Conservation (phyloP, 768 basidiomycete genomes). For the Trametes maxima region DNA sequence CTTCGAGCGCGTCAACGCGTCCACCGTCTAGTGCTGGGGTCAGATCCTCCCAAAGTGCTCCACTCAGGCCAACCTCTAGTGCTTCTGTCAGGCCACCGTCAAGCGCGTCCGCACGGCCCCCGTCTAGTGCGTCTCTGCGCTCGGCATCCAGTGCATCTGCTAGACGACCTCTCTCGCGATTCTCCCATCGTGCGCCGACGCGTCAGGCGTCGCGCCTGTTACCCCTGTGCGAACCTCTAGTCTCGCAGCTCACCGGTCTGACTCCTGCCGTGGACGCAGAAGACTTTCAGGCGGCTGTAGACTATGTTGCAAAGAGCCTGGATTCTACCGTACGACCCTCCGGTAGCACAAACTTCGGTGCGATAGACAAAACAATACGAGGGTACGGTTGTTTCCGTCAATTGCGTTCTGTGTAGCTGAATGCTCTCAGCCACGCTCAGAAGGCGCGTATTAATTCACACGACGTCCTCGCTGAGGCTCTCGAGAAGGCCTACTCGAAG, state of each 20-base stretch:
- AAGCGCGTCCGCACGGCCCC: conserved; percentile 45
- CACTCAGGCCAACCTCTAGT: conserved; percentile 32
- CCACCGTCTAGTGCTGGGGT: conserved; percentile 40
- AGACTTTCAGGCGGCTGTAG: conserved; percentile 51
- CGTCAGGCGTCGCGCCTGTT: conserved; percentile 52
- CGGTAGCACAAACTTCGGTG: conserved; percentile 55
- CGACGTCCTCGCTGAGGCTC: conserved; percentile 60
- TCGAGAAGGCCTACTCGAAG: conserved; percentile 52
- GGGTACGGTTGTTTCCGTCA: conserved; percentile 46
- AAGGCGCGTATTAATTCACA: conserved; percentile 73
- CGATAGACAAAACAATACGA: conserved; percentile 52
- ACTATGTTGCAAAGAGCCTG: conserved; percentile 59
- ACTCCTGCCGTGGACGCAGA: conserved; percentile 44
- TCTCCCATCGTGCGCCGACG: conserved; percentile 55
- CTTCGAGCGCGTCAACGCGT: conserved; percentile 18
- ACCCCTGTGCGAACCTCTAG: conserved; percentile 57
- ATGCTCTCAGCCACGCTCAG: conserved; percentile 32
- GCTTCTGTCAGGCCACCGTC: conserved; percentile 32
- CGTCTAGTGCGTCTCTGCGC: conserved; percentile 40
- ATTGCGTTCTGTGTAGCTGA: conserved; percentile 1
- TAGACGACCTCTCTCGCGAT: conserved; percentile 34
- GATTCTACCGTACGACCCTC: conserved; percentile 62
- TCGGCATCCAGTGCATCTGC: conserved; percentile 42
- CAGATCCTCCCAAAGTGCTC: conserved; percentile 10
- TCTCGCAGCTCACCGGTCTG: conserved; percentile 56